These are phyloP conservation scores for Aspergillus arachidicola DNA, from an alignment of 2,329 filamentous ascomycete species.

Conservation along the genomic window DNA sequence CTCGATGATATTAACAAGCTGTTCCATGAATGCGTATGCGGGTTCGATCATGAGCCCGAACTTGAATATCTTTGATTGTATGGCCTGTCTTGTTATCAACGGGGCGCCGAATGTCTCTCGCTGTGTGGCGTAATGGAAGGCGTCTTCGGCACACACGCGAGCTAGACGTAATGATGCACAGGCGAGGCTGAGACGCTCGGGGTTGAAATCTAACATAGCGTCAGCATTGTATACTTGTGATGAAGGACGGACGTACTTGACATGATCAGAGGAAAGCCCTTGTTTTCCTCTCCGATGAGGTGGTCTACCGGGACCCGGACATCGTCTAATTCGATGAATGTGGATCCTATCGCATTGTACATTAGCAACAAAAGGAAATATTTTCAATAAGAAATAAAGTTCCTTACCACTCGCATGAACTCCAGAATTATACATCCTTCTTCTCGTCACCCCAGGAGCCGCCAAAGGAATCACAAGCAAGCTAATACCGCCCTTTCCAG, in stretches of 20 bases:
- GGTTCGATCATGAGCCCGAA: constrained; percentile 63
- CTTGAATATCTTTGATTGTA: constrained; percentile 62
- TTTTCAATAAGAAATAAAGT: background rate
- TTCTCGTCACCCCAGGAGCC: constrained; percentile 57
- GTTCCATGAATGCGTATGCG: constrained; percentile 64
- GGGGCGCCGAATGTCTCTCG: constrained; percentile 65
- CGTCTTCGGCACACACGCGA: constrained; percentile 61
- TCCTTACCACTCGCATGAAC: constrained; percentile 63
- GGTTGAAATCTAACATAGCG: constrained; percentile 64
- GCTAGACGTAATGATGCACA: constrained; percentile 65
- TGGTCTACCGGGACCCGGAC: constrained; percentile 71
- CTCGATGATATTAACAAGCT: constrained; percentile 59
- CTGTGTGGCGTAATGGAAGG: constrained; percentile 65
- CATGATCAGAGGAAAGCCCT: constrained; percentile 74
- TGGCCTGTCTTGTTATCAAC: constrained; percentile 61
- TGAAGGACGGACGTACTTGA: constrained; percentile 50
- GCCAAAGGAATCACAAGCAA: constrained; percentile 69
- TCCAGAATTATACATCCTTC: constrained; percentile 63
- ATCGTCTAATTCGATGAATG: constrained; percentile 71
- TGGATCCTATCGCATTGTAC: constrained; percentile 41
- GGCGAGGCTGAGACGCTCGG: constrained; percentile 69
- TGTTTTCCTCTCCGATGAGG: constrained; percentile 68
- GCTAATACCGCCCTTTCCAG: constrained; percentile 61
- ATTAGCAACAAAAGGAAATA: background rate
- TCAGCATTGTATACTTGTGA: background rate